Base-by-base conservation (phyloP, 225 moss, liverwort and hornwort genomes). In the Bryum argenteum region DNA sequence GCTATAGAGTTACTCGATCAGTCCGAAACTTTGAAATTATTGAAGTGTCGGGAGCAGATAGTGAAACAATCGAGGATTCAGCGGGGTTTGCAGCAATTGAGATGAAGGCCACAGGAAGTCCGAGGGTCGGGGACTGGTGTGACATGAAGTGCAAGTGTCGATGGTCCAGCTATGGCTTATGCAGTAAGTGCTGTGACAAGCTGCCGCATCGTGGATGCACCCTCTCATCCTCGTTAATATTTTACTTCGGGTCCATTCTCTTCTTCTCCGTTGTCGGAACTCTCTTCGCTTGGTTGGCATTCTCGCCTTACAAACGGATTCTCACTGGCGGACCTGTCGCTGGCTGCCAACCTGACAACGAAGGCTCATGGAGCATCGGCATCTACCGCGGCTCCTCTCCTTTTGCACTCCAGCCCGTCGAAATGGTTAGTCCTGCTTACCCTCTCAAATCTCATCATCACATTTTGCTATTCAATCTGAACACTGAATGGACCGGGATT, bases 311-410 rank as follows among this genome's bases (percentile, higher is more conserved):
- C 73, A 78, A 89, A 78, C 93, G 86, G 70, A 63, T 65, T 47
- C 54, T 78, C 11, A 74, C 43, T 54, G 58, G 37, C 8, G 75
- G 61, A n/a, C 50, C 58, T 5, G 90, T 75, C 48, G 33, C 63
- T 42, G 90, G 96, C 70, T 96, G 96, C 73, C 91, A 84, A 70
- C 88, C 85, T 10, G 96, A 96, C 78, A 87, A 93, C 63, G 96
- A 96, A 79, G 96, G 96, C 54, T 96, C 96, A 43, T 96, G 96
- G 96, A 85, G 91, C 70, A 91, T 96, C 48, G 96, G 96, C 11
- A 71, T 96, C 22, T 96, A 89, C 72, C 85, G 85, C 19, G 96
- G 96, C 23, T 74, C 16, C 66, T 87, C 85, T 17, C 96, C 96
- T 24, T 96, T 96, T 58, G 72, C 84, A 33, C 77, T 96, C 75